Conservation (phyloP, 139 green algal genomes). For the Ettlia oleoabundans region DNA sequence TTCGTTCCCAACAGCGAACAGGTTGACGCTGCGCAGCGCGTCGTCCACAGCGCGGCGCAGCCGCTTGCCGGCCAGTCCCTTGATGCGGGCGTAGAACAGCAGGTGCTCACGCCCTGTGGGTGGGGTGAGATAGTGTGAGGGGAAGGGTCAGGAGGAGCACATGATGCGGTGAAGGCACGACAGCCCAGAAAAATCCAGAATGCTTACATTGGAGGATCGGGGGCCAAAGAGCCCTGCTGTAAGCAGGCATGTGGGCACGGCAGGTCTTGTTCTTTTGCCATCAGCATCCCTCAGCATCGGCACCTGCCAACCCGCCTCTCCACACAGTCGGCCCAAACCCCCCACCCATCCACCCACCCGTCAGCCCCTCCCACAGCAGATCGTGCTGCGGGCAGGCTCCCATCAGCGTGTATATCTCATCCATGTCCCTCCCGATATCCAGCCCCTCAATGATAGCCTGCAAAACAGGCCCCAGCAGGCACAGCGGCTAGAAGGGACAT, state of each 20-base stretch:
- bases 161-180: background rate
- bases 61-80: conserved; percentile 65
- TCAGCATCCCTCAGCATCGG: too few relatives aligned
- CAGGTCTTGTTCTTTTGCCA: too few relatives aligned
- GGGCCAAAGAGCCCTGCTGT: too few relatives aligned
- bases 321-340: too few relatives aligned
- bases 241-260: too few relatives aligned
- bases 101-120: conserved; percentile 85
- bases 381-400: conserved; percentile 66
- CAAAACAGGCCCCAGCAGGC: too few relatives aligned
- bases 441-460: conserved; percentile 59
- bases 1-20: conserved; percentile 46
- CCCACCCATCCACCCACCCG: conserved; percentile 3
- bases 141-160: background rate
- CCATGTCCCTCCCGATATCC: conserved; percentile 68
- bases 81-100: conserved; percentile 87
- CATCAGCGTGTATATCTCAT: conserved; percentile 47
- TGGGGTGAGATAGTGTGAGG: background rate
- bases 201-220: too few relatives aligned
- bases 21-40: conserved; percentile 63
- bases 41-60: conserved; percentile 58
- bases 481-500: too few relatives aligned
- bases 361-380: conserved; percentile 60
- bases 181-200: too few relatives aligned
- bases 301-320: too few relatives aligned